phyloP scores from a whole-genome alignment of 495 filamentous ascomycete species.

The Lepraria neglecta region DNA sequence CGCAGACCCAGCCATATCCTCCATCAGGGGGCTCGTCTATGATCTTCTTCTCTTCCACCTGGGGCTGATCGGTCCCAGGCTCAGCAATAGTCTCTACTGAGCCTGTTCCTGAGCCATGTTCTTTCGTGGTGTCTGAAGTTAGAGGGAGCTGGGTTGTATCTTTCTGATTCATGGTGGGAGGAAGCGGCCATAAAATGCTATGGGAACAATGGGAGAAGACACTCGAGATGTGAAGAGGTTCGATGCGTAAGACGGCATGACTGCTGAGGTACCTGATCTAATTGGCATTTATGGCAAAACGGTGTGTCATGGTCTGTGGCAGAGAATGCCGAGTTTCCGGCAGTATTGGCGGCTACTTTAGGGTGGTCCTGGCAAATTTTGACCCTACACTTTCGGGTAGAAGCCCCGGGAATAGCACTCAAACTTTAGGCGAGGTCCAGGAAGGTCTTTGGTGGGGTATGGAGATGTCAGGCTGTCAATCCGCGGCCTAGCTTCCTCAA shows the following conservation, averaged over 20 bases:
- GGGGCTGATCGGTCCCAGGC: background rate
- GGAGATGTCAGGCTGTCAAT: too few species aligned
- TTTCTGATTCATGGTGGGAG: constrained; percentile 13
- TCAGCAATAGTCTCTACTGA: background rate
- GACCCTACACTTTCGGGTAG: background rate
- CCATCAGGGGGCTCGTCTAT: constrained; percentile 46
- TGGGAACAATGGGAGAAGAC: background rate
- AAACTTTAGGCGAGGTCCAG: background rate
- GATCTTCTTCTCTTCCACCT: constrained; percentile 7
- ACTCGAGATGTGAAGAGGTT: background rate
- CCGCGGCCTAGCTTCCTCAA: too few species aligned
- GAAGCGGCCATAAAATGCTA: background rate
- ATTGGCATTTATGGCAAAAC: background rate
- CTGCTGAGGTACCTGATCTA: background rate
- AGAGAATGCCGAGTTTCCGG: constrained; percentile 2
- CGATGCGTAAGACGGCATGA: background rate
- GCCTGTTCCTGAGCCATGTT: background rate
- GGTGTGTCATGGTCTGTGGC: constrained; percentile 1
- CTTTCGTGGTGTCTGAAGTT: background rate
- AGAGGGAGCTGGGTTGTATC: background rate
- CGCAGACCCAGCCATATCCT: constrained; percentile 56
- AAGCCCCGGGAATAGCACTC: constrained; percentile 5
- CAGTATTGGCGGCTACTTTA: background rate
- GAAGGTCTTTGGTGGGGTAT: too few species aligned
- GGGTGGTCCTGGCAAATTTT: too few species aligned